A percentile compares a stretch with the other conserved stretches of the same genome.
Conservation (phyloP, 2,329 filamentous ascomycete genomes). For the Thelonectria olida region DNA sequence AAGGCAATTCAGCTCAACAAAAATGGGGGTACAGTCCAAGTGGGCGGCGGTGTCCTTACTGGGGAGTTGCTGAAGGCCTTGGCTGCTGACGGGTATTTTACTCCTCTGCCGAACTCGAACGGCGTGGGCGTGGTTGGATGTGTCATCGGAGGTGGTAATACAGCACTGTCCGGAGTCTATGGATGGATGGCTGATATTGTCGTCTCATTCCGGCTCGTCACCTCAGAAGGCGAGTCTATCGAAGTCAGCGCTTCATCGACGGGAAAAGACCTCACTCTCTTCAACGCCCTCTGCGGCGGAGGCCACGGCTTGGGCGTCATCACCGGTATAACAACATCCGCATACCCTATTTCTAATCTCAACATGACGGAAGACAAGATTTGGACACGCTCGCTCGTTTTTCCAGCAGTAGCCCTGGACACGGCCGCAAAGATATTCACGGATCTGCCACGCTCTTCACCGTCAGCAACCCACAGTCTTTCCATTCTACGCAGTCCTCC, state of each 20-base stretch:
- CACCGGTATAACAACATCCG: slow-evolving; percentile 38
- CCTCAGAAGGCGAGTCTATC: slow-evolving; percentile 23
- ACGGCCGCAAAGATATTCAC: slow-evolving; percentile 35
- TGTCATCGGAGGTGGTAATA: slow-evolving; percentile 41
- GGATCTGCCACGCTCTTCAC: slow-evolving; percentile 25
- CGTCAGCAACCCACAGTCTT: slow-evolving; percentile 30
- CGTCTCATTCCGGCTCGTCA: slow-evolving; percentile 41
- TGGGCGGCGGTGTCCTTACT: slow-evolving; percentile 43
- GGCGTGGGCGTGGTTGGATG: slow-evolving; percentile 40
- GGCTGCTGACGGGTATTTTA: slow-evolving; percentile 42
- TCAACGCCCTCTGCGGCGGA: slow-evolving; percentile 44
- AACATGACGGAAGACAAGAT: slow-evolving; percentile 41
- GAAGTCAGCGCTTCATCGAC: slow-evolving; percentile 22
- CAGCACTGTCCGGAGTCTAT: slow-evolving; percentile 40
- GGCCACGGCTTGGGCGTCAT: slow-evolving; percentile 48
- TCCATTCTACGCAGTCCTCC: slow-evolving; percentile 43
- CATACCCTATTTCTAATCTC: slow-evolving; percentile 37
- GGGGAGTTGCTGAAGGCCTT: slow-evolving; percentile 40
- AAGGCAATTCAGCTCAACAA: slow-evolving; percentile 42
- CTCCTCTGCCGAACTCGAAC: slow-evolving; percentile 39
- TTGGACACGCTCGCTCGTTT: slow-evolving; percentile 44
- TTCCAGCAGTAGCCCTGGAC: slow-evolving; percentile 35
- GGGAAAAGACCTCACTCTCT: slow-evolving; percentile 40
- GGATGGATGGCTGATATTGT: slow-evolving; percentile 47
- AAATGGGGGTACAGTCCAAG: slow-evolving; percentile 28